Evolutionary conservation across 2,329 filamentous ascomycete species (phyloP), one percentile per base, ranked within the genome.

Genomic region (Diplodia corticola): DNA sequence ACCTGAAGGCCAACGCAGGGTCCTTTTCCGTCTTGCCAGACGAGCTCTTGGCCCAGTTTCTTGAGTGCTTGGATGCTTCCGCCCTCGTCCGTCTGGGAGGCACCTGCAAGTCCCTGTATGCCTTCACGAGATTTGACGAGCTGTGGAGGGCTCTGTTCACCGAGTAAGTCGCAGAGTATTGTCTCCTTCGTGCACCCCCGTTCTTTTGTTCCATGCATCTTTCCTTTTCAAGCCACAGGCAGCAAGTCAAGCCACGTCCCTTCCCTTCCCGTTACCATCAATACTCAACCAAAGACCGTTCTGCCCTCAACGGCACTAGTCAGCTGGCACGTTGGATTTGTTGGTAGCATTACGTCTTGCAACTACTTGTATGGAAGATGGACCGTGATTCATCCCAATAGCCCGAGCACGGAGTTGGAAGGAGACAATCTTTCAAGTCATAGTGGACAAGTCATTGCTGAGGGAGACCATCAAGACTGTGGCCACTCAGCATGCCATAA

Each of bases 141-240:
- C 77, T 97, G 40, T 98, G 94, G 94, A 93, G 95, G 78, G 79
- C 88, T 20, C 78, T 97, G 22, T 96, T 94, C 73, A 84, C 96
- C 69, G 86, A 88, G 93, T 97, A 88, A 67, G 68, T 70, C 63
- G 28, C n/a, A 37, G 13, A 40, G 49, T 30, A 60, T 60, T 59
- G 24, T 53, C 46, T 48, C 33, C 67, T 51, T 67, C 61, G n/a
- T 65, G 55, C 63, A 65, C 65, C 49, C 69, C 57, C 28, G 2
- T 15, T 67, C 30, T 49, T 33, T 48, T 57, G n/a, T 54, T 46
- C 37, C 2, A 13, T 46, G 3, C 4, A 28, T 4, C 24, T 7
- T 15, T 33, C 33, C 28, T 33, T 49, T 50, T 24, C 60, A 53
- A 53, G 20, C n/a, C 57, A n/a, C 17, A 5, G 37, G 15, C 37